Evolutionary conservation across 1,284 basidiomycete genomes (phyloP).

Genomic region (Xerocomus amazonicus): DNA sequence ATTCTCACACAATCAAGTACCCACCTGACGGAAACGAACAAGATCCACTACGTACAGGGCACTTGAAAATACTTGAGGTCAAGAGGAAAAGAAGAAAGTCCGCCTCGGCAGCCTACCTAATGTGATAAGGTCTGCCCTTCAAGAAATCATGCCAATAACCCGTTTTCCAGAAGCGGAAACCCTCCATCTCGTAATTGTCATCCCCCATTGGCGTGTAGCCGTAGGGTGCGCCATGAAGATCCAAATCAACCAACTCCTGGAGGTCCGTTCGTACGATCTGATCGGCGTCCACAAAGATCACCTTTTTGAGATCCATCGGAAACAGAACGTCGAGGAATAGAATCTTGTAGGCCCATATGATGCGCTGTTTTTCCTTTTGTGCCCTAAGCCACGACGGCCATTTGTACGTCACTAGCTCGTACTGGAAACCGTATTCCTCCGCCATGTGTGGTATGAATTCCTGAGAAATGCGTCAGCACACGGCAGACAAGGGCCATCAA

Average conservation of each 20-base stretch:
- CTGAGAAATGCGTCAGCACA: constrained; percentile 37
- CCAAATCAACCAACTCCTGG: constrained; percentile 87
- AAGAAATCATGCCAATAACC: constrained; percentile 92
- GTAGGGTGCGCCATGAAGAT: constrained; percentile 89
- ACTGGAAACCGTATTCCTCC: constrained; percentile 87
- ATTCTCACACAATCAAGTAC: constrained; percentile 16
- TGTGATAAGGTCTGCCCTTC: constrained; percentile 82
- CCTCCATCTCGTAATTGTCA: constrained; percentile 93
- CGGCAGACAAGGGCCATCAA: background rate
- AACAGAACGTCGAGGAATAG: constrained; percentile 98
- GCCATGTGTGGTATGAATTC: constrained; percentile 95
- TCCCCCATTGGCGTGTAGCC: constrained; percentile 98
- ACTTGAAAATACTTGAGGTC: constrained; percentile 39
- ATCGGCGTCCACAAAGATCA: constrained; percentile 98
- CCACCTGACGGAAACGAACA: constrained; percentile 85
- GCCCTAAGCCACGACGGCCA: constrained; percentile 98
- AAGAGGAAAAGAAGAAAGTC: background rate
- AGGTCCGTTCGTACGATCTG: constrained; percentile 97
- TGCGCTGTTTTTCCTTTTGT: constrained; percentile 95
- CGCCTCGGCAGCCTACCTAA: constrained; percentile 55
- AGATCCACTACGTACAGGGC: constrained; percentile 96
- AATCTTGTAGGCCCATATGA: constrained; percentile 99
- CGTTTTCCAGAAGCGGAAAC: constrained; percentile 97
- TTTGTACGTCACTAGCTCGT: constrained; percentile 97
- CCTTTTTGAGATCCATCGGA: constrained; percentile 96